phyloP scores from a whole-genome alignment of 345 rosid genomes.

The Sonneratia alba region DNA sequence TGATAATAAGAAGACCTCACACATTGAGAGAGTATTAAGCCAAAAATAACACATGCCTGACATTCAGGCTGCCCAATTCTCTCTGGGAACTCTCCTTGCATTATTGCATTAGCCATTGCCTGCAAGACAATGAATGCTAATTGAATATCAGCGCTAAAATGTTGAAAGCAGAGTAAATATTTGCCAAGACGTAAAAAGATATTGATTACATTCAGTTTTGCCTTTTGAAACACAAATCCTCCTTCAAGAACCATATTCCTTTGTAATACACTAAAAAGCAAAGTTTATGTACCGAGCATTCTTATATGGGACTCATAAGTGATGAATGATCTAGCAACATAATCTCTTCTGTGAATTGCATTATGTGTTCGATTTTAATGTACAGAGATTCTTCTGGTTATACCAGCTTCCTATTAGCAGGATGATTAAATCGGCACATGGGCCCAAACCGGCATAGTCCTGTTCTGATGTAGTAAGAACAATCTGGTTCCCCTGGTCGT shows the following conservation, averaged over 20 bases:
- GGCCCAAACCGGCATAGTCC: slow-evolving; percentile 93
- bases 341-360: neutral
- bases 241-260: neutral
- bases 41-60: slow-evolving; percentile 49
- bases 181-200: no score
- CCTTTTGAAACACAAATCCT: neutral
- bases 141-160: slow-evolving; percentile 10
- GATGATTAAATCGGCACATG: slow-evolving; percentile 58
- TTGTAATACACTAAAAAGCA: neutral
- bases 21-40: neutral
- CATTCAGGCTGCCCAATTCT: slow-evolving; percentile 94
- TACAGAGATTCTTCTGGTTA: slow-evolving; percentile 9
- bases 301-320: neutral
- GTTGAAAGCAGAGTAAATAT: neutral
- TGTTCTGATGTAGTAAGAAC: slow-evolving; percentile 93
- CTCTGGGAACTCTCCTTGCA: slow-evolving; percentile 96
- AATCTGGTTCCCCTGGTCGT: slow-evolving; percentile 89
- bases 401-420: slow-evolving; percentile 95
- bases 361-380: neutral
- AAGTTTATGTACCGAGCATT: neutral
- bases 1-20: neutral
- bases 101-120: slow-evolving; percentile 91
- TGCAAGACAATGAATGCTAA: slow-evolving; percentile 23
- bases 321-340: neutral
- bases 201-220: no score